These are phyloP conservation scores for Pichia deserticola DNA, from an alignment of 805 yeast genomes.

Conservation along the genomic window DNA sequence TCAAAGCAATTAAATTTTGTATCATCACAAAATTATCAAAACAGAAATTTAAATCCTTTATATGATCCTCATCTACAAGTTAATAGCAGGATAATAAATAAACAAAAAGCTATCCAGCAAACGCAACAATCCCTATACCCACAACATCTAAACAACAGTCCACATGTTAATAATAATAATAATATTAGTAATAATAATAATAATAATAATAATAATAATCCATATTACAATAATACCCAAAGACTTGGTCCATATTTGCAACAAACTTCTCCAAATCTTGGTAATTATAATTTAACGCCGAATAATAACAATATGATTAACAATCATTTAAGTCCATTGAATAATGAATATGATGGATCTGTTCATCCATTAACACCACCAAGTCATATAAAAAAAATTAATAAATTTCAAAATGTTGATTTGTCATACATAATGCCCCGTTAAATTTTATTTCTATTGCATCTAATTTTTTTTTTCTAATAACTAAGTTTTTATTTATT, in stretches of 20 bases:
- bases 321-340: background rate
- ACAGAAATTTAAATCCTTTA: background rate
- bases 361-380: background rate
- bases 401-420: constrained; percentile 6
- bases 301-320: too few species aligned
- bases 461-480: background rate
- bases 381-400: constrained; percentile 1
- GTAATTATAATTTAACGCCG: background rate
- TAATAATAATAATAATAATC: background rate
- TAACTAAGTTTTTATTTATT: too few species aligned
- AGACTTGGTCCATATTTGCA: background rate
- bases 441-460: background rate
- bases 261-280: background rate
- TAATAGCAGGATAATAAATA: background rate
- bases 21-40: background rate
- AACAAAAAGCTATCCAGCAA: background rate
- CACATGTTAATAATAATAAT: background rate
- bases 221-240: background rate
- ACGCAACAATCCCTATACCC: background rate
- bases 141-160: background rate
- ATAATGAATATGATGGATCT: background rate
- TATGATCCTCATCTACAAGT: background rate
- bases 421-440: constrained; percentile 9
- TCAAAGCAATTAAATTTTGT: background rate
- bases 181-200: too few species aligned